Evolutionary conservation across 495 filamentous ascomycete species (phyloP).

Genomic region (Paragyromitra xinjiangensis): DNA sequence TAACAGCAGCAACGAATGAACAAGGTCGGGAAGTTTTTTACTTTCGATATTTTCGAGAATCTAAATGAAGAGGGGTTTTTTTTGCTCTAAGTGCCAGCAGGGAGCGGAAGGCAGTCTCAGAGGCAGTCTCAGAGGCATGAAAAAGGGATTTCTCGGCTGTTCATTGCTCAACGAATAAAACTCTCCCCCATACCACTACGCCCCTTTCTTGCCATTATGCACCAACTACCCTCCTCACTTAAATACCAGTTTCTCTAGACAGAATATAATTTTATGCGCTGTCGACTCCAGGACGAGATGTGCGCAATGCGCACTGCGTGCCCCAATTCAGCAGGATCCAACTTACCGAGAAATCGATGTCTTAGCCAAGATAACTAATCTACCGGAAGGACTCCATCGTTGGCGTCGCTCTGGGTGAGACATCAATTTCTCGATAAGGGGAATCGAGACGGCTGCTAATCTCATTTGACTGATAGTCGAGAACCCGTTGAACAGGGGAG

Average conservation of each 20-base stretch:
- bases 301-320: not conserved
- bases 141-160: constrained; percentile 1
- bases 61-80: not conserved
- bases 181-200: not conserved
- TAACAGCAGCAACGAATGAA: constrained; percentile 5
- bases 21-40: not conserved
- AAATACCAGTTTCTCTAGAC: not conserved
- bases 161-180: constrained; percentile 11
- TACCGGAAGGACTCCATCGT: not conserved
- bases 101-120: not conserved
- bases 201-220: not conserved
- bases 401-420: constrained; percentile 8
- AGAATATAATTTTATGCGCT: constrained; percentile 7
- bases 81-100: constrained; percentile 3
- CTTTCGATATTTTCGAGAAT: constrained; percentile 7
- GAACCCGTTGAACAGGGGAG: not conserved
- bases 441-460: not conserved
- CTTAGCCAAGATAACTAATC: constrained; percentile 28
- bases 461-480: not conserved
- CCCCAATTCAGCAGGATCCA: constrained; percentile 1
- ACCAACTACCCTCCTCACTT: not conserved
- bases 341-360: constrained; percentile 4
- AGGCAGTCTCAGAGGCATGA: not conserved
- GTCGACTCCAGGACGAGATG: not conserved
- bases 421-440: constrained; percentile 11